phyloP scores from a whole-genome alignment of 805 yeast species.

The Candida saitoana region DNA sequence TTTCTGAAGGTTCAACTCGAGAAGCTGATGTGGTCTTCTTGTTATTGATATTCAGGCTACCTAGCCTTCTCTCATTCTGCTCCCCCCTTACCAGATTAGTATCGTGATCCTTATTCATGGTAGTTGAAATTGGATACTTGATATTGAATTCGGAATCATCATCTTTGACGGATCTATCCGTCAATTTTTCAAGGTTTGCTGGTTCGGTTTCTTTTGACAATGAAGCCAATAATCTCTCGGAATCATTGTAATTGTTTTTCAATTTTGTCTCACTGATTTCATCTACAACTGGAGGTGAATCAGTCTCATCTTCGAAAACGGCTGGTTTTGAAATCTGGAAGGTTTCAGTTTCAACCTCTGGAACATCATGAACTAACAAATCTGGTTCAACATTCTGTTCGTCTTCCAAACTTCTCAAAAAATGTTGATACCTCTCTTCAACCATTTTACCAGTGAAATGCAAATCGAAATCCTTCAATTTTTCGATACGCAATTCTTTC shows the following conservation, averaged over 20 bases:
- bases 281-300: not conserved
- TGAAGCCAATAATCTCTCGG: slow-evolving; percentile 14
- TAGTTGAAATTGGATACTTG: slow-evolving; percentile 21
- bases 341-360: too few species aligned
- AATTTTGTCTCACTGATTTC: not conserved
- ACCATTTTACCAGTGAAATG: too few species aligned
- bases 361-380: too few species aligned
- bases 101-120: slow-evolving; percentile 16
- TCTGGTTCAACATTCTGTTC: not conserved
- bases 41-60: slow-evolving; percentile 15
- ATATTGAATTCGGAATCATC: slow-evolving; percentile 14
- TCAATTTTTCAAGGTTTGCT: slow-evolving; percentile 1
- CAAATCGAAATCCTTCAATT: not conserved
- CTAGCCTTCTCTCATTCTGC: slow-evolving; percentile 5
- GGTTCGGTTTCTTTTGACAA: slow-evolving; percentile 10
- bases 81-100: slow-evolving; percentile 21
- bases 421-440: too few species aligned
- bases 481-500: not conserved
- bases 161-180: slow-evolving; percentile 1
- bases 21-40: not conserved
- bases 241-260: slow-evolving; percentile 13
- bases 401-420: too few species aligned
- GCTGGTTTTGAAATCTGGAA: too few species aligned
- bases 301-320: not conserved
- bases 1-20: slow-evolving; percentile 1